Evolutionary conservation across 805 yeast genomes (phyloP).

Genomic region (Schizosaccharomyces lindneri): DNA sequence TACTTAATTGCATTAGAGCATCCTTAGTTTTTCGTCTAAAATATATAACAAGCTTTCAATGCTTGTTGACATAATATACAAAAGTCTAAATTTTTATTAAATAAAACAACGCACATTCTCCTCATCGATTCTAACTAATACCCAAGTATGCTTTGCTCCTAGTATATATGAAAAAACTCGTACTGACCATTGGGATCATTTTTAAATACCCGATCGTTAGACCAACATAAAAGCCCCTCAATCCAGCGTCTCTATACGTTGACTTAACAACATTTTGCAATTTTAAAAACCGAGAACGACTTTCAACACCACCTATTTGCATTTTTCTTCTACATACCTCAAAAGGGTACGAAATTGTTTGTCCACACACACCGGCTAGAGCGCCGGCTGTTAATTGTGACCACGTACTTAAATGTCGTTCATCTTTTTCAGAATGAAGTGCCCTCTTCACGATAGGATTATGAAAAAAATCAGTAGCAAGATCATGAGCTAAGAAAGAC

Average conservation of each 20-base stretch:
- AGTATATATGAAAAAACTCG: constrained; percentile 86
- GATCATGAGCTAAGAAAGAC: constrained; percentile 81
- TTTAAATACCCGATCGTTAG: constrained; percentile 84
- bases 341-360: constrained; percentile 89
- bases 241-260: constrained; percentile 51
- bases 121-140: neutral
- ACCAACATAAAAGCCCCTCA: constrained; percentile 80
- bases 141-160: constrained; percentile 14
- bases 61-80: neutral
- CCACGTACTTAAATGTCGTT: constrained; percentile 35
- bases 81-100: neutral
- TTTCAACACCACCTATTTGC: constrained; percentile 73
- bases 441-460: constrained; percentile 10
- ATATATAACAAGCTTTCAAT: too few species aligned
- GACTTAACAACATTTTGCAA: constrained; percentile 29
- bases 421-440: neutral
- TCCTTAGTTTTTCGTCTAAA: too few species aligned
- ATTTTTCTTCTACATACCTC: constrained; percentile 83
- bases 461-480: constrained; percentile 69
- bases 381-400: constrained; percentile 92
- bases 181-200: constrained; percentile 77
- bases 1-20: too few species aligned
- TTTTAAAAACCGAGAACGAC: constrained; percentile 25
- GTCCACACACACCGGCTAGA: constrained; percentile 80
- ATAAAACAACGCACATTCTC: neutral